Evolutionary conservation across 176 grass and related monocot species (phyloP), one percentile per base, ranked within the genome.

Genomic region (Triticum turgidum): DNA sequence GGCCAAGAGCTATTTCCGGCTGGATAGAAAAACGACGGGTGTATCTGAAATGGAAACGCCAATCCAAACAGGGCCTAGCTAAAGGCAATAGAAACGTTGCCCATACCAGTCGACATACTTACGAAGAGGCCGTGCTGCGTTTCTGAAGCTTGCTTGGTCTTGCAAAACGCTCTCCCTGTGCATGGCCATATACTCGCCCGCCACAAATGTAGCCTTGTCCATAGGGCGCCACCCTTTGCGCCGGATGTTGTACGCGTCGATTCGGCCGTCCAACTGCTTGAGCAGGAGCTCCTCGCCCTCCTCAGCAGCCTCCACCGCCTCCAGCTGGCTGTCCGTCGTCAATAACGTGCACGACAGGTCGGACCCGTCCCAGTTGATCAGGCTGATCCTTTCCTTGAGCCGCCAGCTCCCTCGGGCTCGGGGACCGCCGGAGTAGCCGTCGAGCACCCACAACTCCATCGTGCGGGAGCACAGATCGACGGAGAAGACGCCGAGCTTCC

Each of bases 401-500:
- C 41, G 71, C 71, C 71, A 74, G 22, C 6, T 74, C n/a, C 41
- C 71, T 20, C 35, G 4, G 35, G 35, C 71, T 20, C 35, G 2
- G 35, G 68, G 35, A 71, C 35, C 4, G 68, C 68, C 70, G 39
- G 41, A 74, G 71, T 74, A 47, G 41, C 4, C 41, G 22, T 74
- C 71, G 41, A 74, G 71, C 71, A 74, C 71, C 71, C 71, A 74
- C n/a, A 12, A 27, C 77, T 87, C 85, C 13, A 80, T 76, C 3
- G 11, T 4, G 25, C 27, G 12, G 15, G 33, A 41, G 65, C 11
- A 11, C 45, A 33, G 32, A 0, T 9, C 18, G 37, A 87, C 38
- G 27, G 67, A 37, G 37, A 87, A 5, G 37, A 69, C 7, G 77
- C 77, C 47, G 27, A 87, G 85, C 67, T 51, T 25, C 54, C 54